A percentile compares a stretch with the other conserved stretches of the same genome.
These are phyloP conservation scores for Phytophthora sansomeana DNA, from an alignment of 352 stramenopile species.

Conservation along the genomic window DNA sequence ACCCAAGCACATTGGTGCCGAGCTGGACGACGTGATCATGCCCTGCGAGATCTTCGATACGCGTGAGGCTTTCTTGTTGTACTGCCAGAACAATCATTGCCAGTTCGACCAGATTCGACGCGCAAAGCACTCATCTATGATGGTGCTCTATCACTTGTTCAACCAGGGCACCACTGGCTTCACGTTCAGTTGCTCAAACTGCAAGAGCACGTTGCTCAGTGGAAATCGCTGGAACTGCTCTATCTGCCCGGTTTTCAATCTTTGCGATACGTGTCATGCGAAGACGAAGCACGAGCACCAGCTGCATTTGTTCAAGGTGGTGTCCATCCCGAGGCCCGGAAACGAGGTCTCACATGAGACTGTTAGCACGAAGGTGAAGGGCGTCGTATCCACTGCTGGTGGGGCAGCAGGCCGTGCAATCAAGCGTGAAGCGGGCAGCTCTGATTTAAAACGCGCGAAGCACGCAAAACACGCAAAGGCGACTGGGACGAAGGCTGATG, in stretches of 20 bases:
- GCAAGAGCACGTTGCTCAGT: conserved; percentile 94
- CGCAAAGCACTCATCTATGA: conserved; percentile 89
- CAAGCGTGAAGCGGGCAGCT: conserved; percentile 55
- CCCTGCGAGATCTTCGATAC: conserved; percentile 97
- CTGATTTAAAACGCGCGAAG: conserved; percentile 59
- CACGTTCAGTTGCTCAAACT: conserved; percentile 96
- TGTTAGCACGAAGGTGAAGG: conserved; percentile 42
- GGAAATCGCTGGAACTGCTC: conserved; percentile 97
- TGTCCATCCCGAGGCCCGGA: conserved; percentile 78
- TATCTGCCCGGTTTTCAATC: conserved; percentile 96
- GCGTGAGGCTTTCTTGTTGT: conserved; percentile 90
- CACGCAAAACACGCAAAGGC: conserved; percentile 37
- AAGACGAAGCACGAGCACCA: conserved; percentile 94
- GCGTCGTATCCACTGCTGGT: conserved; percentile 39
- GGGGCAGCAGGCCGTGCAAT: conserved; percentile 34
- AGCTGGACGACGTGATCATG: conserved; percentile 94
- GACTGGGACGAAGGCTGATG: conserved; percentile 38
- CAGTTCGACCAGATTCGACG: conserved; percentile 85
- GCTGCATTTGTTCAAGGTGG: conserved; percentile 94
- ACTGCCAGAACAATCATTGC: conserved; percentile 91
- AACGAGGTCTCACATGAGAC: conserved; percentile 49
- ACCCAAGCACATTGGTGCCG: conserved; percentile 55
- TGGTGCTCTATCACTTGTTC: conserved; percentile 89
- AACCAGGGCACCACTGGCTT: conserved; percentile 97
- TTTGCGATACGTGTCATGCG: conserved; percentile 94